These are phyloP conservation scores for Arctium lappa DNA, from an alignment of 129 eudicot species.

Conservation along the genomic window DNA sequence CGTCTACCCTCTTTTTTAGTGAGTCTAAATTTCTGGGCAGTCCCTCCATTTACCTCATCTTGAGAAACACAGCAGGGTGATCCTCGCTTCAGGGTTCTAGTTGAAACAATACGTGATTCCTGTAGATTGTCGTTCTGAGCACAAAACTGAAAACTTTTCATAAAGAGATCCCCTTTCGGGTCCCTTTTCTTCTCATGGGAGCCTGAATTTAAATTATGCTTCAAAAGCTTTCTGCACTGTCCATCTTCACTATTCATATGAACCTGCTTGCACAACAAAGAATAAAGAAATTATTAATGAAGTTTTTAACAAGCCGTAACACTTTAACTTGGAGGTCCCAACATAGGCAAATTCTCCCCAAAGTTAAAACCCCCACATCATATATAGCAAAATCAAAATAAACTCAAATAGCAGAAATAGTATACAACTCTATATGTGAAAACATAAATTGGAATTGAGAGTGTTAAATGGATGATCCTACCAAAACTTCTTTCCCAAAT, in stretches of 20 bases:
- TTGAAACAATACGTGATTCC: slow-evolving; percentile 32
- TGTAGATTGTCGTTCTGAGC: slow-evolving; percentile 27
- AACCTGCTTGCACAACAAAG: slow-evolving; percentile 34
- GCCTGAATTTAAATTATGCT: slow-evolving; percentile 21
- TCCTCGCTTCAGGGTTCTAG: slow-evolving; percentile 54
- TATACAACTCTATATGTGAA: not conserved
- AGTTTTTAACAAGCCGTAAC: not conserved
- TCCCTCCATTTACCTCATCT: slow-evolving; percentile 38
- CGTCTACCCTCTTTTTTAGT: slow-evolving; percentile 39
- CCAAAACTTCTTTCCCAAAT: not conserved
- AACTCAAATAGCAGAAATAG: not conserved
- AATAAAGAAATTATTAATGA: not conserved
- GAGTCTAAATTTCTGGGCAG: slow-evolving; percentile 32
- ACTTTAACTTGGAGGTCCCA: not conserved
- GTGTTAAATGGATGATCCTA: not conserved
- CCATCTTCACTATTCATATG: slow-evolving; percentile 24
- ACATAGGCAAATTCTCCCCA: not conserved
- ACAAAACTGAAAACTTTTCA: slow-evolving; percentile 17
- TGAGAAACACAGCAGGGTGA: slow-evolving; percentile 37
- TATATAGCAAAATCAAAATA: not conserved
- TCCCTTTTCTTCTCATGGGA: slow-evolving; percentile 19
- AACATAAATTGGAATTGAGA: not conserved
- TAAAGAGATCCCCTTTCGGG: slow-evolving; percentile 14
- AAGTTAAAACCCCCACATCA: not conserved
- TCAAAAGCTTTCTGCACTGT: slow-evolving; percentile 25